Evolutionary conservation across 148 eudicot genomes (phyloP), one percentile per base, ranked within the genome.

Genomic region (Camellia sinensis): DNA sequence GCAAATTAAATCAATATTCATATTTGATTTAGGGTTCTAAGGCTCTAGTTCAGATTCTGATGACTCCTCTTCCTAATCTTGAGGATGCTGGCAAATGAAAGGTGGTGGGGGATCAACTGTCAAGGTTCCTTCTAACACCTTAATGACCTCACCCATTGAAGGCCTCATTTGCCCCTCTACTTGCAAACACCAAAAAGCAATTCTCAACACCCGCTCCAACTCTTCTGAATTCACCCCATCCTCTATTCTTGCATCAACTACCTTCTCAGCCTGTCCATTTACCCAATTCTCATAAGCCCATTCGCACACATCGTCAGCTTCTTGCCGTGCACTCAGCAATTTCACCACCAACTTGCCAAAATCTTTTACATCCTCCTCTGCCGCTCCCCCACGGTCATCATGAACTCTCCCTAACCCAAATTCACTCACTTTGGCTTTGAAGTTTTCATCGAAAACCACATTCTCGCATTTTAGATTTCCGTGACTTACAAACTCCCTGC

Each of bases 121-220:
- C 83, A 86, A 77, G 7, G 85, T 84, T 19, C 94, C 90, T 73
- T 89, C 90, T 71, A 91, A 80, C 77, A 91, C 94, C 78, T 89
- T 87, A 67, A 91, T 80, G n/a, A 91, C 89, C 80, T 91, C 94
- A 15, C 87, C 88, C 92, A 91, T 91, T n/a, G 92, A 83, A 61
- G 94, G 94, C 80, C 92, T 86, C 87, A 83, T 79, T 79, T 91
- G 72, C 71, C 74, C 85, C 80, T 91, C 86, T 0, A 46, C 82
- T 37, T 91, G 94, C 85, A 91, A 79, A 73, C 92, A 91, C 94
- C 94, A 91, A 78, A 87, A 88, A 17, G 86, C 86, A 18, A 91
- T 89, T 72, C 91, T 87, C 83, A 89, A 44, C n/a, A 75, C 81
- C 22, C 88, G 86, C 69, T 89, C 94, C 37, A 88, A 75, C 78